Base-by-base conservation (phyloP, 169 alveolate species). In the Plasmodium vivax region DNA sequence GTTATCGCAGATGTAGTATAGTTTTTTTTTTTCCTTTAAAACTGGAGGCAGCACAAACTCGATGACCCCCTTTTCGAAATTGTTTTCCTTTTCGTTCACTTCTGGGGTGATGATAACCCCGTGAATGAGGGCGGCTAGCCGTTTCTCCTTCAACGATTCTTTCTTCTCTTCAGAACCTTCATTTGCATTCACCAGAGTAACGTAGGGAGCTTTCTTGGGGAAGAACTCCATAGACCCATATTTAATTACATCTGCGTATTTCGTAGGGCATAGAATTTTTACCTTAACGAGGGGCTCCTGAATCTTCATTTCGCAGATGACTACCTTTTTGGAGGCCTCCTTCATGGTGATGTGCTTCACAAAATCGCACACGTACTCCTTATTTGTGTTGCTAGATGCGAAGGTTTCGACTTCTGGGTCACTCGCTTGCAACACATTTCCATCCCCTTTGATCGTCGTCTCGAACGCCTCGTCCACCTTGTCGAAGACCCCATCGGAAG, bases 321-420 rank as follows among this genome's bases (percentile, higher is more conserved):
- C 74, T 80, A 43, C 90, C 45, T 54, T 90, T 27, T 30, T 16
- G 2, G 14, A 1, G 8, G 7, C 41, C 34, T 79, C 94, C 5
- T 23, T 62, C 82, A 23, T 23, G 56, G 92, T 3, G 38, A 47
- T 90, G 54, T 23, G 19, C 45, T 30, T 43, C 47, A 81, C 47
- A 81, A 90, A 90, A 27, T 90, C 94, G 81, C 94, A 90, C 12
- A 82, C 83, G 73, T 90, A 90, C n/a, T 81, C 94, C 27, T 82
- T 90, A 9, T 82, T 82, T 47, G 94, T 90, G 74, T 71, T 80
- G 41, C 73, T 54, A 23, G 93, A 85, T 43, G 75, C 16, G 72
- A 32, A 72, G 27, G 30, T 12, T 14, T 84, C 93, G 30, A n/a
- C 77, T 16, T 1, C 54, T 4, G 34, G 8, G 4, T 51, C 41